Conservation (phyloP, 371 early-diverging fungal genomes). For the Mortierella sp. region DNA sequence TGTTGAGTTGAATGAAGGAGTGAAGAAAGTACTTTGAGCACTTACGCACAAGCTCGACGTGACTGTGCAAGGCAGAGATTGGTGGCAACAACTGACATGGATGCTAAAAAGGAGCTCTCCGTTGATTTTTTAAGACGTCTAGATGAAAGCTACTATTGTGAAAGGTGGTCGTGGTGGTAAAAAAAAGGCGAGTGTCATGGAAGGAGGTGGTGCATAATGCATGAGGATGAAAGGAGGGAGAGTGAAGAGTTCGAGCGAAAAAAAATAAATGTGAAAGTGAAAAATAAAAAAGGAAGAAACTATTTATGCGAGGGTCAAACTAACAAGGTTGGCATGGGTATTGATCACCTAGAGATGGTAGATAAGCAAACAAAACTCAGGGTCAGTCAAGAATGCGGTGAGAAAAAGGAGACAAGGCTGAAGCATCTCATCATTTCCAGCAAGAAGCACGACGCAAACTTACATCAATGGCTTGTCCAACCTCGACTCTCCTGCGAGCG, state of each 20-base stretch:
- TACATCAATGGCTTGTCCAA: conserved; percentile 92
- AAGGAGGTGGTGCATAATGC: conserved; percentile 24
- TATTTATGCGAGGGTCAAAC: conserved; percentile 61
- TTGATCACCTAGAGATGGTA: conserved; percentile 64
- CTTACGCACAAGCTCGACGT: not conserved
- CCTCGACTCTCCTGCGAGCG: conserved; percentile 89
- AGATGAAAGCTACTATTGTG: conserved; percentile 1
- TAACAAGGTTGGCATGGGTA: conserved; percentile 72
- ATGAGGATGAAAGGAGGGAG: conserved; percentile 11
- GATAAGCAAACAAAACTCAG: not conserved
- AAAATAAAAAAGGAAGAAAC: not conserved
- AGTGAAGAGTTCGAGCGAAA: conserved; percentile 48
- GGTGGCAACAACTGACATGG: not conserved
- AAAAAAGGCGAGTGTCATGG: conserved; percentile 42
- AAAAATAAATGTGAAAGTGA: not conserved
- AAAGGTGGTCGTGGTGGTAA: not conserved
- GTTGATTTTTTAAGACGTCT: not conserved
- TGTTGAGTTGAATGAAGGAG: not conserved
- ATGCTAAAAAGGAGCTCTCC: not conserved
- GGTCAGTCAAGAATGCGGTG: not conserved
- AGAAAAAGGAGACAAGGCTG: not conserved
- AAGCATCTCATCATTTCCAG: not conserved
- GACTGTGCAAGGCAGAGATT: conserved; percentile 4
- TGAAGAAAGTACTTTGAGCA: not conserved
- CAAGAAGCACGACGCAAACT: conserved; percentile 1